Percentiles rank a stretch among this genome's conserved stretches.
Evolutionary conservation across 768 basidiomycete species (phyloP).

Genomic region (Hortiboletus flavorubellus): DNA sequence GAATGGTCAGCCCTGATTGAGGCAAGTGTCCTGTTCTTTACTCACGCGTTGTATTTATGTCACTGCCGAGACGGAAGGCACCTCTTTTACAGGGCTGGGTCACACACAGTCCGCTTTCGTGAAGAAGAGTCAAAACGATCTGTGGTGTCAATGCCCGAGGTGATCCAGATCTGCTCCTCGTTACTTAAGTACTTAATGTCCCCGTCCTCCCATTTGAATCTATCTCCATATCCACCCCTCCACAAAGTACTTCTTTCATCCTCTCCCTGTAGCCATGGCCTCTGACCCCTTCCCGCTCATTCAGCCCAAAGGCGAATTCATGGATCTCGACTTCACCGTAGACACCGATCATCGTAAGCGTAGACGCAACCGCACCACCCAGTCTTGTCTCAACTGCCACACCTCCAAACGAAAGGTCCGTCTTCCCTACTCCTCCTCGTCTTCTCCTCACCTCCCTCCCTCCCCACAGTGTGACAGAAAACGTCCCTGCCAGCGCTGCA

Average conservation of each 20-base stretch:
- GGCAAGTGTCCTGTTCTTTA: constrained; percentile 26
- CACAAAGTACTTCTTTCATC: constrained; percentile 40
- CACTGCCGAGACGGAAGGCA: constrained; percentile 35
- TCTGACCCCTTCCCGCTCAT: constrained; percentile 50
- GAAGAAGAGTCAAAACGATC: constrained; percentile 31
- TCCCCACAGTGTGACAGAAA: constrained; percentile 76
- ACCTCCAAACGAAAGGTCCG: constrained; percentile 89
- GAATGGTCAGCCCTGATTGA: constrained; percentile 21
- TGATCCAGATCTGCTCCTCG: constrained; percentile 45
- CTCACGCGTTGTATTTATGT: constrained; percentile 36
- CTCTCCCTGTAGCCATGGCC: constrained; percentile 42
- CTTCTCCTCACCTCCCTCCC: constrained; percentile 9
- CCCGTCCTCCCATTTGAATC: constrained; percentile 37
- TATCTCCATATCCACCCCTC: constrained; percentile 52
- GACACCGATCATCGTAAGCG: constrained; percentile 79
- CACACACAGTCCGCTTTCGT: constrained; percentile 34
- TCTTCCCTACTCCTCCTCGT: neutral
- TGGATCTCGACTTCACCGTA: constrained; percentile 72
- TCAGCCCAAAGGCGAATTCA: constrained; percentile 72
- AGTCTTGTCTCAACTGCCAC: constrained; percentile 86
- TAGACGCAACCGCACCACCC: constrained; percentile 88
- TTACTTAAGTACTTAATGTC: constrained; percentile 56
- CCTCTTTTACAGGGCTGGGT: constrained; percentile 31
- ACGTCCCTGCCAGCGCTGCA: constrained; percentile 87
- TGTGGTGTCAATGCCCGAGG: constrained; percentile 33